phyloP scores from a whole-genome alignment of 108 stramenopile species.

The Cyclostephanos tholiformis region DNA sequence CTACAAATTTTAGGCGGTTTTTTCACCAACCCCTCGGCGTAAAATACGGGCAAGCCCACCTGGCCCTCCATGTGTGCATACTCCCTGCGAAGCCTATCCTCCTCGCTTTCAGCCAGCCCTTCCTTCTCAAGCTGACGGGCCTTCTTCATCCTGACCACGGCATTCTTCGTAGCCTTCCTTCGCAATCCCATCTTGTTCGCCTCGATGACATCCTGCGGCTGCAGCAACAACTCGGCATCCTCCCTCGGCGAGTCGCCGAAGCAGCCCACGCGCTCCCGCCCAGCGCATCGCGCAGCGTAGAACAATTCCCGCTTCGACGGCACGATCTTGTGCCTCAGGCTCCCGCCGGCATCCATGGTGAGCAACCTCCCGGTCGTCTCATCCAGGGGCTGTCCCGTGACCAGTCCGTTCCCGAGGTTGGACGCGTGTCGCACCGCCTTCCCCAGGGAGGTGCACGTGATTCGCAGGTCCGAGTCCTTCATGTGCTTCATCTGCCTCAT shows the following conservation, averaged over 20 bases:
- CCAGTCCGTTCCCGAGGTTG: slow-evolving; percentile 71
- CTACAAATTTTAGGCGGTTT: slow-evolving; percentile 43
- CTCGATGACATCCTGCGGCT: slow-evolving; percentile 60
- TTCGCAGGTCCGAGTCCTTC: slow-evolving; percentile 66
- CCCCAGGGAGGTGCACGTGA: slow-evolving; percentile 63
- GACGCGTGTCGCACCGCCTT: slow-evolving; percentile 74
- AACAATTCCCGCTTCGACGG: slow-evolving; percentile 81
- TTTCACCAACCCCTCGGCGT: slow-evolving; percentile 61
- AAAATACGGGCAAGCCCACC: slow-evolving; percentile 82
- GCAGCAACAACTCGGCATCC: slow-evolving; percentile 56
- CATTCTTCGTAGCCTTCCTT: slow-evolving; percentile 42
- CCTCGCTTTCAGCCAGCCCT: slow-evolving; percentile 33
- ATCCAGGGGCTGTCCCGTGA: slow-evolving; percentile 75
- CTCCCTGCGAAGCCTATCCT: slow-evolving; percentile 34
- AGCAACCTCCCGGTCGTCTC: slow-evolving; percentile 60
- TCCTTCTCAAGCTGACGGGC: slow-evolving; percentile 52
- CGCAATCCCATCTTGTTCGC: slow-evolving; percentile 54
- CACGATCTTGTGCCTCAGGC: slow-evolving; percentile 82
- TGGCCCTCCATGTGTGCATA: slow-evolving; percentile 81
- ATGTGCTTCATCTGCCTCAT: slow-evolving; percentile 84
- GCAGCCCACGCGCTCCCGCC: slow-evolving; percentile 77
- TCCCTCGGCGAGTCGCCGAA: slow-evolving; percentile 54
- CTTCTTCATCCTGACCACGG: slow-evolving; percentile 30
- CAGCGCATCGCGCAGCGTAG: slow-evolving; percentile 81
- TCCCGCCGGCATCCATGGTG: slow-evolving; percentile 62